Base-by-base conservation (phyloP, 331 rosid species). In the Acacia pycnantha region DNA sequence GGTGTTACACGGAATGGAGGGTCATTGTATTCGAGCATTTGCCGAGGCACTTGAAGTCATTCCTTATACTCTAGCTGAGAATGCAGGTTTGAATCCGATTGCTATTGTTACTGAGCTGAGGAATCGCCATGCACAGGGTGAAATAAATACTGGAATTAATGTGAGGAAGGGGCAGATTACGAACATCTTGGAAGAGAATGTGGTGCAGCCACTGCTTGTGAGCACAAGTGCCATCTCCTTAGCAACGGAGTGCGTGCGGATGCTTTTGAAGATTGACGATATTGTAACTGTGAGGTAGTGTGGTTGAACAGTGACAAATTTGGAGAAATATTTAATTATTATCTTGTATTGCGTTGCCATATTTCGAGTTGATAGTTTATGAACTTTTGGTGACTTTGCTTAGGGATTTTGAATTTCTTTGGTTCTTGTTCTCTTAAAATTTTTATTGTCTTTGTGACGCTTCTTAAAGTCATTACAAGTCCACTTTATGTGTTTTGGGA, bases 131-230 rank as follows among this genome's bases (percentile, higher is more conserved):
- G 98, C 98, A 0, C 94, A 96, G 86, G 99, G 98, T 3, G 99
- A 96, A 88, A 89, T 94, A 58, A 96, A 93, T 83, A 78, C 98
- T 15, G 99, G 99, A 76, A 96, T 96, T 82, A 94, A 96, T 85
- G 99, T 96, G 86, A 93, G 99, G 97, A 96, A 96, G 90, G 99
- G 98, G 85, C 99, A 90, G 90, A 93, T 95, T 73, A 95, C 99
- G 12, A 93, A 95, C 82, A 95, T 95, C 86, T 85, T 94, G 87
- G 99, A 95, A 80, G 99, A 95, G 97, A 95, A 95, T 83, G 99
- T 95, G 90, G 99, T 95, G 90, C 99, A 96, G 90, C 99, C 99
- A 0, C 88, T 96, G 88, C 97, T 96, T 0, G 99, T 96, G 76
- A 96, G 99, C 90, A 96, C 97, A 4, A 96, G 98, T 46, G 98